Conservation (phyloP, 129 eudicot species). For the Flaveria ramosissima region DNA sequence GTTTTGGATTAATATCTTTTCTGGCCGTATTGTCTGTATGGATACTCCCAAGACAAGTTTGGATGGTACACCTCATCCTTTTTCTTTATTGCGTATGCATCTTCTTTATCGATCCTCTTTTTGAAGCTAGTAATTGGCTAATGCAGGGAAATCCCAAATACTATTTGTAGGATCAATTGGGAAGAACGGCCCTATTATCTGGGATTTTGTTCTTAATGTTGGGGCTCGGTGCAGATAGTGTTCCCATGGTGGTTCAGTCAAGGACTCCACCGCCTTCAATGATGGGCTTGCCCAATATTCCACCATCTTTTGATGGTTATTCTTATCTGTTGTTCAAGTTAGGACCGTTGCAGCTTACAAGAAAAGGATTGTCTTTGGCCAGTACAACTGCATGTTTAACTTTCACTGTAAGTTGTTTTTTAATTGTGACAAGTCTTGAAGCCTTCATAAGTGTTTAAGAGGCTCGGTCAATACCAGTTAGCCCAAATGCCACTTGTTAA, state of each 20-base stretch:
- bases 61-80: constrained; percentile 61
- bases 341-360: constrained; percentile 83
- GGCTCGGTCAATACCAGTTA: too few species aligned
- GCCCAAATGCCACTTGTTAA: too few species aligned
- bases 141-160: constrained; percentile 39
- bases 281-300: constrained; percentile 63
- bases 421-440: neutral
- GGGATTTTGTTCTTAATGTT: constrained; percentile 81
- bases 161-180: constrained; percentile 85
- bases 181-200: constrained; percentile 77
- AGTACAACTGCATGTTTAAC: constrained; percentile 91
- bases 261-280: constrained; percentile 89
- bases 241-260: constrained; percentile 64
- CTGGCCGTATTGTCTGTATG: constrained; percentile 64
- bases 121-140: constrained; percentile 35
- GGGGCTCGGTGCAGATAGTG: constrained; percentile 85
- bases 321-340: constrained; percentile 69
- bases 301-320: constrained; percentile 76
- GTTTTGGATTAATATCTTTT: constrained; percentile 63
- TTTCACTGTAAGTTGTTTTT: constrained; percentile 60
- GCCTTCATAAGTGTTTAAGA: too few species aligned
- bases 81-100: neutral
- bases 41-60: constrained; percentile 67
- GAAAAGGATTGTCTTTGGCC: constrained; percentile 78
- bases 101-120: neutral